Evolutionary conservation across 257 asterid species (phyloP), one percentile per base, ranked within the genome.

Genomic region (Gardenia jasminoides): DNA sequence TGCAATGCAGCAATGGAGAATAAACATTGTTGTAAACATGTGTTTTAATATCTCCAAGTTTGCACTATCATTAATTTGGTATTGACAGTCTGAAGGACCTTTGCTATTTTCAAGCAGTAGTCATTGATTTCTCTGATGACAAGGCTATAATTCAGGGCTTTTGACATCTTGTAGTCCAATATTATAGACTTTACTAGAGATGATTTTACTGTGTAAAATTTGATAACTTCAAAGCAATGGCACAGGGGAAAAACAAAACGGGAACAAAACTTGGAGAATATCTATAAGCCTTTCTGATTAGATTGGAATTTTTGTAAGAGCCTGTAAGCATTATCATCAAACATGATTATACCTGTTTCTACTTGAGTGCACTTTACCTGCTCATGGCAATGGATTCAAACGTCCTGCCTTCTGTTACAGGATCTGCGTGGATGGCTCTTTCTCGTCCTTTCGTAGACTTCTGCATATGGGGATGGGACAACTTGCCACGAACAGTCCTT

Each of bases 351-450:
- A 36, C 75, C n/a, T 73, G 41, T 80, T 80, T 46, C 75, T 79
- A 1, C 17, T 22, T 1, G 24, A 24, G 26, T n/a, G 16, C 26
- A 26, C 16, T 36, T 43, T 52, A 36, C 74, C 3, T 48, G 50
- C 19, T 24, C 50, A 61, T 73, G 75, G 41, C 67, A 64, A 31
- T 46, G 33, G 56, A 72, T 41, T 64, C 47, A 20, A 36, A 61
- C 75, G 2, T 1, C 65, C 64, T 24, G 78, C 56, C 79, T 72
- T 78, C 67, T 72, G 65, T 83, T 72, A 41, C 90, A 94, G 99
- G 99, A 80, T 94, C 99, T n/a, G 99, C 99, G 48, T 94, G 99
- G 99, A 90, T 94, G 99, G 95, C 83, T 43, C 96, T 94, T 61
- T 94, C 99, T 70, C 92, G 96, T 20, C 87, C 97, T 52, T 94